Percentiles rank a stretch among this genome's conserved stretches.
Conservation (phyloP, 2,329 filamentous ascomycete species). For the Colletotrichum simmondsii region DNA sequence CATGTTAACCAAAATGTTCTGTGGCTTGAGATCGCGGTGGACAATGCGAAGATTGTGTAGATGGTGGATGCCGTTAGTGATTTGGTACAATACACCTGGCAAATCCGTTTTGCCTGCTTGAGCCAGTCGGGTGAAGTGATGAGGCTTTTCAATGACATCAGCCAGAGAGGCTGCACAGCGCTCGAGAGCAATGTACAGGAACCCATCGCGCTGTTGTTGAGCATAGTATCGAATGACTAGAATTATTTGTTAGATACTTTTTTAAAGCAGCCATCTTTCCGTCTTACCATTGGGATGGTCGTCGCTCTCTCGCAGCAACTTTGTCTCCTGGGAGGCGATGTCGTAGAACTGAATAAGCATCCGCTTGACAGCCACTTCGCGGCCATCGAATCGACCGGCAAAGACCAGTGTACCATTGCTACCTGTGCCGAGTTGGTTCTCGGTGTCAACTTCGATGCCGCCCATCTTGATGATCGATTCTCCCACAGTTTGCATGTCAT, state of each 20-base stretch:
- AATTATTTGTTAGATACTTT: background rate
- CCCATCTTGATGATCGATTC: constrained; percentile 71
- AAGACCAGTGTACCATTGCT: constrained; percentile 98
- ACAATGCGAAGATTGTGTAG: constrained; percentile 94
- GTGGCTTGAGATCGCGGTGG: constrained; percentile 95
- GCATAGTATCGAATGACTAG: constrained; percentile 94
- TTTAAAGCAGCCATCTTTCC: constrained; percentile 39
- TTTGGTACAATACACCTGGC: constrained; percentile 85
- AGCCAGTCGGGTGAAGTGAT: constrained; percentile 75
- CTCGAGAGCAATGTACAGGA: constrained; percentile 96
- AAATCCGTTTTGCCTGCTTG: constrained; percentile 79
- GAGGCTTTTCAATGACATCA: constrained; percentile 85
- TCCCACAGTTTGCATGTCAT: constrained; percentile 69
- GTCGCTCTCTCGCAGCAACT: constrained; percentile 89
- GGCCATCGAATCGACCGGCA: constrained; percentile 91
- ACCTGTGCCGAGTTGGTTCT: constrained; percentile 77
- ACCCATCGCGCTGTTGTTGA: constrained; percentile 87
- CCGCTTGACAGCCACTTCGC: constrained; percentile 93
- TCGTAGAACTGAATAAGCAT: constrained; percentile 98
- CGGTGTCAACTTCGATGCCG: constrained; percentile 72
- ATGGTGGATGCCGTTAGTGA: constrained; percentile 88
- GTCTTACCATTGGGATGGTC: constrained; percentile 85
- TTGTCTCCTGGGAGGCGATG: constrained; percentile 93
- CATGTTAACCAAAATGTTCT: constrained; percentile 91
- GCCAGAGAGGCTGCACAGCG: constrained; percentile 93